phyloP scores from a whole-genome alignment of 345 rosid species.

The Salix brachista region DNA sequence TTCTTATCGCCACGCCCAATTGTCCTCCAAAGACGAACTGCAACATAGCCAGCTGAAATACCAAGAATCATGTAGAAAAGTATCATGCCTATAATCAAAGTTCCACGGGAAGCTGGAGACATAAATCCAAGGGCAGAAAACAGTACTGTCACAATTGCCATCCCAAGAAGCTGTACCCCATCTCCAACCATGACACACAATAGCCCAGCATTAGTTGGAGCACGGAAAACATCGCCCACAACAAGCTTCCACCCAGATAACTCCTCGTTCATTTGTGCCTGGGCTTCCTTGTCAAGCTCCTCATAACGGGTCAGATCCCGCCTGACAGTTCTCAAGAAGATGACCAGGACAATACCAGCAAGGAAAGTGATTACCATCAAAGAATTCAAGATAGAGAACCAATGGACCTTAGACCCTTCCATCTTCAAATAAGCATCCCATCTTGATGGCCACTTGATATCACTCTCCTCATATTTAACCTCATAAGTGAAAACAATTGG shows the following conservation, averaged over 20 bases:
- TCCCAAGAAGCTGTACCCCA: conserved; percentile 74
- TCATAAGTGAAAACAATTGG: conserved; percentile 72
- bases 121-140: conserved; percentile 78
- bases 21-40: conserved; percentile 69
- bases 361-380: conserved; percentile 85
- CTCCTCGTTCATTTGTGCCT: conserved; percentile 92
- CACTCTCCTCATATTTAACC: conserved; percentile 64
- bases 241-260: conserved; percentile 81
- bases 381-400: conserved; percentile 80
- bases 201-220: conserved; percentile 51
- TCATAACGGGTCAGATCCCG: conserved; percentile 82
- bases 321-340: conserved; percentile 83
- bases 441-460: conserved; percentile 88
- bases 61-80: conserved; percentile 70
- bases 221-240: conserved; percentile 74
- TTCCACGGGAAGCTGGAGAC: conserved; percentile 80
- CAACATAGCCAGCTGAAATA: conserved; percentile 64
- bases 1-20: conserved; percentile 50
- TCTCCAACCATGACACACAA: conserved; percentile 69
- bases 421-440: conserved; percentile 83
- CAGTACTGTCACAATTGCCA: conserved; percentile 64
- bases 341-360: conserved; percentile 82
- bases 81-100: conserved; percentile 68
- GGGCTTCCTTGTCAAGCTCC: conserved; percentile 89
- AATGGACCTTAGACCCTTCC: conserved; percentile 87